These are phyloP conservation scores for Triticum monococcum DNA, from an alignment of 176 grass and related monocot species.

Conservation along the genomic window DNA sequence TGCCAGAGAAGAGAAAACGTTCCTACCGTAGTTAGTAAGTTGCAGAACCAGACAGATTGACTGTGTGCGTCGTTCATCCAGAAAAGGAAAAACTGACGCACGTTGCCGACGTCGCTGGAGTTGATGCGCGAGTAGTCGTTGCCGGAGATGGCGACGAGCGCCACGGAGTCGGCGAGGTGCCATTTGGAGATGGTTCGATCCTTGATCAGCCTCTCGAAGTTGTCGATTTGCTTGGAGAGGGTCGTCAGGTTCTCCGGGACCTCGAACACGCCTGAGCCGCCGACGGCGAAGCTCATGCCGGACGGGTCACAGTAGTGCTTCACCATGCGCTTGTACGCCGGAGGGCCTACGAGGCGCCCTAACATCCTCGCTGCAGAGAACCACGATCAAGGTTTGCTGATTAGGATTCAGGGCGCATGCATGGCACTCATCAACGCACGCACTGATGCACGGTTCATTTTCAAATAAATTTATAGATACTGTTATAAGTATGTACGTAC, in stretches of 20 bases:
- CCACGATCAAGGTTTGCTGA: not conserved
- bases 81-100: no score
- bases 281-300: slow-evolving; percentile 70
- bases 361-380: slow-evolving; percentile 22
- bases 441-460: not conserved
- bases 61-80: no score
- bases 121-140: slow-evolving; percentile 38
- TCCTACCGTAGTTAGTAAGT: not conserved
- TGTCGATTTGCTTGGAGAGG: slow-evolving; percentile 3
- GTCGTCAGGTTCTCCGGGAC: not conserved
- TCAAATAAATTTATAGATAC: not conserved
- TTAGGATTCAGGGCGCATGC: not conserved
- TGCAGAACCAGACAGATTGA: not conserved
- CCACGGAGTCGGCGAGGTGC: slow-evolving; percentile 1
- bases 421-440: not conserved
- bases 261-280: slow-evolving; percentile 46
- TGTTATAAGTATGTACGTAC: not conserved
- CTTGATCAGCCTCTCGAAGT: not conserved
- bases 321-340: not conserved
- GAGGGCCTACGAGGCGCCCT: not conserved
- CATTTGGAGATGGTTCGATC: not conserved
- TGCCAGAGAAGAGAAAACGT: not conserved
- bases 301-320: not conserved
- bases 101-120: not conserved
- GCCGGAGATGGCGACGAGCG: slow-evolving; percentile 41